phyloP scores from a whole-genome alignment of 176 grass and related monocot genomes.

The Raddia guianensis region DNA sequence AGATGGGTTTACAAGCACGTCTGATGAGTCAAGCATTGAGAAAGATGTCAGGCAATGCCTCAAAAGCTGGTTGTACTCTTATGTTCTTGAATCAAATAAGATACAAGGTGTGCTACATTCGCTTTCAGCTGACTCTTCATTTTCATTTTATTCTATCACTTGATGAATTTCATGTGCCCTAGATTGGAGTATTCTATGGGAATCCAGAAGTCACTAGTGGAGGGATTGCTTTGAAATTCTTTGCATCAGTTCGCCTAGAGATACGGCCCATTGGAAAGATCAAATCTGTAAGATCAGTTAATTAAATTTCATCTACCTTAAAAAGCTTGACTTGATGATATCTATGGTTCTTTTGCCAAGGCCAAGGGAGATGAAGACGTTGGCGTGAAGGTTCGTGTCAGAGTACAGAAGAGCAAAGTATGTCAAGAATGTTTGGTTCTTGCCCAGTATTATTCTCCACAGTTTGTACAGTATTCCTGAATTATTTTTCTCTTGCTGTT shows the following conservation, averaged over 20 bases:
- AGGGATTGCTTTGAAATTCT: conserved; percentile 98
- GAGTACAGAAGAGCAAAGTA: conserved; percentile 99
- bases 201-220: conserved; percentile 99
- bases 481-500: conserved; percentile 7
- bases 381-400: conserved; percentile 92
- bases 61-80: conserved; percentile 97
- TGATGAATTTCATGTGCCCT: conserved; percentile 37
- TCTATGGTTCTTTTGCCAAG: conserved; percentile 55
- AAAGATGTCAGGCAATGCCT: conserved; percentile 99
- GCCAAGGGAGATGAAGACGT: conserved; percentile 94
- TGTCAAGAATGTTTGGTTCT: conserved; percentile 32
- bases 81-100: conserved; percentile 99
- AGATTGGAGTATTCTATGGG: conserved; percentile 99
- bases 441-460: conserved; percentile 24
- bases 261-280: conserved; percentile 93
- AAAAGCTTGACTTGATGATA: conserved; percentile 18
- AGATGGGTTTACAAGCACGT: conserved; percentile 98
- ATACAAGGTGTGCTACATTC: conserved; percentile 77
- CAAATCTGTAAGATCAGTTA: conserved; percentile 81
- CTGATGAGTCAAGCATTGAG: conserved; percentile 99
- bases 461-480: conserved; percentile 28
- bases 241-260: conserved; percentile 97
- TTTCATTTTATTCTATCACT: conserved; percentile 28
- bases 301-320: conserved; percentile 20
- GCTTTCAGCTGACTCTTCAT: conserved; percentile 24